These are phyloP conservation scores for Hypholoma sublateritium DNA, from an alignment of 768 basidiomycete genomes.

Conservation along the genomic window DNA sequence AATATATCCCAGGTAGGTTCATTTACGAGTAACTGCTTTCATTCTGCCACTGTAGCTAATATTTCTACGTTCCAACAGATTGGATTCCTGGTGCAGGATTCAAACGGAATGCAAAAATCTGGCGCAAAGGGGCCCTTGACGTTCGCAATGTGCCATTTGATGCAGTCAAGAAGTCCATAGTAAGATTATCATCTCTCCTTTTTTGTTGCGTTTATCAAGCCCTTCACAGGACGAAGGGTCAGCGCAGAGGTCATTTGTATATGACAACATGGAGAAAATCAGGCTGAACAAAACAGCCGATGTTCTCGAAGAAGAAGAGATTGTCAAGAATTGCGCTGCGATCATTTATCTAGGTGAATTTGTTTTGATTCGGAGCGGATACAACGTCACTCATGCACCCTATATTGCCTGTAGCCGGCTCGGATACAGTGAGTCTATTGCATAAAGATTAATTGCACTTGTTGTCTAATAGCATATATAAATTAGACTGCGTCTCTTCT, in stretches of 20 bases:
- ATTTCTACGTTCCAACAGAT: conserved; percentile 9
- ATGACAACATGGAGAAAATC: conserved; percentile 24
- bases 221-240: conserved; percentile 21
- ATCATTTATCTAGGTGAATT: conserved; percentile 37
- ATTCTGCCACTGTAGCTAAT: neutral
- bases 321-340: conserved; percentile 40
- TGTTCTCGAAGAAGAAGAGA: conserved; percentile 25
- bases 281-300: conserved; percentile 13
- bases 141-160: conserved; percentile 29
- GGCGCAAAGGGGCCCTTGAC: conserved; percentile 18
- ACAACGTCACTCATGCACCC: neutral
- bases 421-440: conserved; percentile 17
- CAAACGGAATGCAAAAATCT: conserved; percentile 26
- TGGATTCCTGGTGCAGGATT: conserved; percentile 41
- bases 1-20: conserved; percentile 27
- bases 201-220: neutral
- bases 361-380: neutral
- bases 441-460: neutral
- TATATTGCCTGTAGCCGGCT: conserved; percentile 10
- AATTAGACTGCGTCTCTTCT: conserved; percentile 26
- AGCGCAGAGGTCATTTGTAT: conserved; percentile 24
- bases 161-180: conserved; percentile 24
- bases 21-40: neutral
- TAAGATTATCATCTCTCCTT: conserved; percentile 2
- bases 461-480: too few species aligned